Base-by-base conservation (phyloP, 345 rosid species). In the Eucalyptus globulus region DNA sequence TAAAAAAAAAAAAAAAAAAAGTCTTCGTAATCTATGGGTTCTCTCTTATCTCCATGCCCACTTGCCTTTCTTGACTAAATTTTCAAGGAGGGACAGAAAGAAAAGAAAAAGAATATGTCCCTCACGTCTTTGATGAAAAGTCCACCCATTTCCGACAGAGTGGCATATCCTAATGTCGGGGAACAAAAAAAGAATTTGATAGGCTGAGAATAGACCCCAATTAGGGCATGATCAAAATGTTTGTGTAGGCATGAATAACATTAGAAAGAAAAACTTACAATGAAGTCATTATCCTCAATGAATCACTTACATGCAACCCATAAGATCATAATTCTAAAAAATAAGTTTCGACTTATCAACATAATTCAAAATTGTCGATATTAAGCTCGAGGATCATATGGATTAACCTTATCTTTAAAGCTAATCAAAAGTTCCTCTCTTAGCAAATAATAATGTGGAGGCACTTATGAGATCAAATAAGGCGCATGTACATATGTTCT, bases 301-400 rank as follows among this genome's bases (percentile, higher is more conserved):
- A 44, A 37, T 21, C 3, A 10, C 45, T 37, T 37, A 72, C 83
- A 72, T 11, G 27, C 83, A 21, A 37, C 8, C 22, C 45, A 10
- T 72, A 11, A 37, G 22, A 37, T 37, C 45, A 15, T 11, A 37
- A 17, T 21, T 72, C 26, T 45, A 6, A 19, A 72, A 72, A 16
- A 72, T 11, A 19, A 37, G 26, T 37, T 37, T 37, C 26, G n/a
- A n/a, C n/a, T n/a, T 21, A 53, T 53, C 26, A 53, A 53, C 58
- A 53, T 21, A 21, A 53, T 53, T 72, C 2, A 1, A 72, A 44
- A 72, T 3, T 0, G 5, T 22, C 1, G 3, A 1, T 21, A 40
- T 72, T 21, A 9, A 19, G 3, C 13, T 72, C 6, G 81, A 34
- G 14, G 8, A 72, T 8, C 26, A 72, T 19, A 43, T 72, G 81